phyloP scores from a whole-genome alignment of 345 rosid species.

The Populus tremula region DNA sequence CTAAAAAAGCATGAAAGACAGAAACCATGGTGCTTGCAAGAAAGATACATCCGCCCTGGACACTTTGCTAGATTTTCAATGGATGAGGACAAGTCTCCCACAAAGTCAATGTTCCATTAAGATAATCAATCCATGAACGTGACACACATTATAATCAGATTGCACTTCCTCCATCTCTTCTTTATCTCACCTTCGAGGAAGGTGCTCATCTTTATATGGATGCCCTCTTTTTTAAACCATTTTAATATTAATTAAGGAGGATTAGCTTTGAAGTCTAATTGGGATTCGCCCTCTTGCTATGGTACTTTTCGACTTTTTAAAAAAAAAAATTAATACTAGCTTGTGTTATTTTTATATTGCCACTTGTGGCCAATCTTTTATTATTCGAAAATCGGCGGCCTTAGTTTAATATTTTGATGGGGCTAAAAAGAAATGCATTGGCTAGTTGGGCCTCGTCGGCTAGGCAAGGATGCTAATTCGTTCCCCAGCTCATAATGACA shows the following conservation, averaged over 20 bases:
- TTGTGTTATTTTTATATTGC: neutral
- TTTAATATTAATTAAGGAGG: neutral
- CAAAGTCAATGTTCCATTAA: conserved; percentile 14
- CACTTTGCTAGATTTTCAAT: neutral
- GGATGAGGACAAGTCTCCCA: conserved; percentile 5
- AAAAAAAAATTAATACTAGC: too few species aligned
- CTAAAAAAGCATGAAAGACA: neutral
- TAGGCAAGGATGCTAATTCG: too few species aligned
- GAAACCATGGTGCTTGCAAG: neutral
- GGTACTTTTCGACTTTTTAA: neutral
- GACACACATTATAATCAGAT: neutral
- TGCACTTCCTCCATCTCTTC: neutral
- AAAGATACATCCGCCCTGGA: conserved; percentile 7
- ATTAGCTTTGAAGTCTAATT: neutral
- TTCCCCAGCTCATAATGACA: too few species aligned
- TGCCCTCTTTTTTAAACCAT: neutral
- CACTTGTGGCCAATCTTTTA: neutral
- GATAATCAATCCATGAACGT: neutral
- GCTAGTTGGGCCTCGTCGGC: too few species aligned
- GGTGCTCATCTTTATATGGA: neutral
- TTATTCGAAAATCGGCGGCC: neutral
- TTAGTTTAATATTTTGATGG: neutral
- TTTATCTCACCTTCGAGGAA: conserved; percentile 16
- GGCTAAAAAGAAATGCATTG: too few species aligned
- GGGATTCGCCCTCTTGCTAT: neutral